Evolutionary conservation across 345 rosid species (phyloP).

Genomic region (Arabidopsis thaliana): TAIR10.1 NC_003075.7:14300001-14300500

Average conservation of each 20-base stretch:
- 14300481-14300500: slow-evolving; percentile 80
- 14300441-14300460: slow-evolving; percentile 88
- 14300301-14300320: neutral
- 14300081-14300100: neutral
- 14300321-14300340: neutral
- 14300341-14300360: slow-evolving; percentile 4
- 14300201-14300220: slow-evolving; percentile 65
- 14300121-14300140: slow-evolving; percentile 84
- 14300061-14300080: slow-evolving; percentile 22
- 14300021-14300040: slow-evolving; percentile 74
- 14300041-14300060: slow-evolving; percentile 9
- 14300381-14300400: slow-evolving; percentile 27
- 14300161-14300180: slow-evolving; percentile 75
- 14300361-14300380: slow-evolving; percentile 3
- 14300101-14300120: slow-evolving; percentile 56
- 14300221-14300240: slow-evolving; percentile 1
- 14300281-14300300: neutral
- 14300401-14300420: slow-evolving; percentile 87
- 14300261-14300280: neutral
- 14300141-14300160: slow-evolving; percentile 87
- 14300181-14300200: slow-evolving; percentile 72
- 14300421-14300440: slow-evolving; percentile 95
- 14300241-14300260: neutral
- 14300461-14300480: slow-evolving; percentile 92
- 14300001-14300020: slow-evolving; percentile 78